A percentile compares a stretch with the other conserved stretches of the same genome.
Conservation (phyloP, 1,284 basidiomycete genomes). For the Melampsora americana region DNA sequence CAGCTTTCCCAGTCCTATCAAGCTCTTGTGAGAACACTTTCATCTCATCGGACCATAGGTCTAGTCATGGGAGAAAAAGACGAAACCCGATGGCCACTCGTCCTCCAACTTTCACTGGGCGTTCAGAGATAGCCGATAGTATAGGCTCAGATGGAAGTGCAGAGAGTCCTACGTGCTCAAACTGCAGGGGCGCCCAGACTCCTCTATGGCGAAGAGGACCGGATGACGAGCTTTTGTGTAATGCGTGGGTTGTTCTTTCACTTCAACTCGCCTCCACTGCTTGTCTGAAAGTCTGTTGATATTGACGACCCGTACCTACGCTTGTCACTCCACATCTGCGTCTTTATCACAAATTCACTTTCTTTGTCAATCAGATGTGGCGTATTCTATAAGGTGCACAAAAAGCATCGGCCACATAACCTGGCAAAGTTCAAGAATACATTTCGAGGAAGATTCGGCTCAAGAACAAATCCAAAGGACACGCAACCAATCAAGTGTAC, state of each 20-base stretch:
- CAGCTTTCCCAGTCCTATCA: background rate
- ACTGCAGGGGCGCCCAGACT: conserved; percentile 36
- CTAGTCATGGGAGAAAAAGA: conserved; percentile 31
- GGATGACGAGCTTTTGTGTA: conserved; percentile 39
- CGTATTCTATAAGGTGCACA: conserved; percentile 42
- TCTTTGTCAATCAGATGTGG: conserved; percentile 13
- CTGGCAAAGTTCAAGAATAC: conserved; percentile 4
- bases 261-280: background rate
- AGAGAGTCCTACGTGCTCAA: conserved; percentile 24
- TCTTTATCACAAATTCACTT: background rate
- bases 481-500: conserved; percentile 21
- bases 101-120: conserved; percentile 24
- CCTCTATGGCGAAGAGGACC: conserved; percentile 40
- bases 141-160: background rate
- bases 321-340: background rate
- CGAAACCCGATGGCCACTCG: conserved; percentile 40
- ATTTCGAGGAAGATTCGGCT: conserved; percentile 11
- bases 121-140: conserved; percentile 8
- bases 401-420: conserved; percentile 28
- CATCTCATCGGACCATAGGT: no score
- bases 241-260: conserved; percentile 39
- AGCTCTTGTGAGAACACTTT: no score
- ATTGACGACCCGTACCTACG: background rate
- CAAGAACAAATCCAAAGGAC: background rate
- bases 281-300: no score